These are phyloP conservation scores for Neofusicoccum kwambonambiense DNA, from an alignment of 2,329 filamentous ascomycete species.

Conservation along the genomic window DNA sequence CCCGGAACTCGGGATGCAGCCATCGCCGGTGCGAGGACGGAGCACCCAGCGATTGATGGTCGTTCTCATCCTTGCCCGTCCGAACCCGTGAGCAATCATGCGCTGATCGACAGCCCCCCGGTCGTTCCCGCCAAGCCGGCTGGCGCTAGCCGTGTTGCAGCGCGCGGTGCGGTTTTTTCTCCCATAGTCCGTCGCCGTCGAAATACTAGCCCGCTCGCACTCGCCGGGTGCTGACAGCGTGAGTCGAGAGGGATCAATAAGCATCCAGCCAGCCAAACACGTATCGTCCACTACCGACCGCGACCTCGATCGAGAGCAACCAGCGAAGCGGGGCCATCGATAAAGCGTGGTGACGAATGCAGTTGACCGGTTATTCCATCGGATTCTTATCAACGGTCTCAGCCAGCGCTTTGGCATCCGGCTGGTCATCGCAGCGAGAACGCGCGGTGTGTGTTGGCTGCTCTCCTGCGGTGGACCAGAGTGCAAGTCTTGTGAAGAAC, in stretches of 20 bases:
- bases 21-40: neutral
- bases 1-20: conserved; percentile 1
- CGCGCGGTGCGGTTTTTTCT: neutral
- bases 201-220: neutral
- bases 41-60: too few species aligned
- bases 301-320: neutral
- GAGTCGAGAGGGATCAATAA: neutral
- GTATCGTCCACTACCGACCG: too few species aligned
- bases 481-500: neutral
- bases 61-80: neutral
- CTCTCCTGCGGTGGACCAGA: neutral
- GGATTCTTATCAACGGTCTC: neutral
- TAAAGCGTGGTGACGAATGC: neutral
- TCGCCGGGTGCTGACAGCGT: neutral
- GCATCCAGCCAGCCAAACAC: neutral
- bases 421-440: neutral
- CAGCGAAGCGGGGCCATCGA: neutral
- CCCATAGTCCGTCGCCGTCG: neutral
- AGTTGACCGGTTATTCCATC: neutral
- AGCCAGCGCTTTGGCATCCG: neutral
- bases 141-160: neutral
- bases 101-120: neutral
- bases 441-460: neutral
- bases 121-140: neutral
- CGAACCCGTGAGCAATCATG: neutral